Percentiles rank a stretch among this genome's conserved stretches.
These are phyloP conservation scores for Cercospora sojina DNA, from an alignment of 2,329 filamentous ascomycete genomes.

Conservation along the genomic window DNA sequence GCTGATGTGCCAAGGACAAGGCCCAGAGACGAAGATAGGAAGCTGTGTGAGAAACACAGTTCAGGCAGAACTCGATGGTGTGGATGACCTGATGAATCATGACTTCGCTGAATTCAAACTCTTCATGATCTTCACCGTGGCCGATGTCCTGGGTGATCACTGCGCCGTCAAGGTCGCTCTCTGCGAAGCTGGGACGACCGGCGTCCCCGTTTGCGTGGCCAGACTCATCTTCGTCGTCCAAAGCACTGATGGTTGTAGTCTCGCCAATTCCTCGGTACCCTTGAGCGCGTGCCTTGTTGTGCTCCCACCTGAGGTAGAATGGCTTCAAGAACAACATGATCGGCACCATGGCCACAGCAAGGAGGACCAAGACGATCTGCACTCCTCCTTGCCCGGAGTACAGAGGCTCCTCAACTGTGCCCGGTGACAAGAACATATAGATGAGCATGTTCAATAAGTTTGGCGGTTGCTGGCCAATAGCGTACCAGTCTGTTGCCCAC, in stretches of 20 bases:
- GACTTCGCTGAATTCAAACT: conserved; percentile 94
- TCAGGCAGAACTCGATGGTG: conserved; percentile 98
- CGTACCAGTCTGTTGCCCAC: conserved; percentile 87
- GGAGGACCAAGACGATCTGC: conserved; percentile 73
- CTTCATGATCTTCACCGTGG: conserved; percentile 75
- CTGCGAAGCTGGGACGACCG: conserved; percentile 66
- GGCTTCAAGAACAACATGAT: conserved; percentile 93
- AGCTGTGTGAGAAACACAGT: conserved; percentile 97
- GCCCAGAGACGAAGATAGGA: conserved; percentile 99
- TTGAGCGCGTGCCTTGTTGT: conserved; percentile 81
- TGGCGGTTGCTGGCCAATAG: conserved; percentile 67
- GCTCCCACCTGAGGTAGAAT: conserved; percentile 88
- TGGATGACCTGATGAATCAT: conserved; percentile 99
- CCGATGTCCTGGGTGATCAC: conserved; percentile 84
- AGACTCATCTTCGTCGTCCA: conserved; percentile 82
- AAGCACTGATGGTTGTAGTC: conserved; percentile 78
- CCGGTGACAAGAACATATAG: conserved; percentile 96
- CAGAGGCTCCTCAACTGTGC: conserved; percentile 68
- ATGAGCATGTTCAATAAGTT: conserved; percentile 98
- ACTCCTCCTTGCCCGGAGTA: conserved; percentile 75
- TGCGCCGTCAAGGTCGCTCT: conserved; percentile 73
- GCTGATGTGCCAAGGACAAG: conserved; percentile 93
- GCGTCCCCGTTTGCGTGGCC: conserved; percentile 56
- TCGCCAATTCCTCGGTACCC: conserved; percentile 95
- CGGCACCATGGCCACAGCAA: conserved; percentile 85